Base-by-base conservation (phyloP, 306 rosid species). In the Casuarina equisetifolia region DNA sequence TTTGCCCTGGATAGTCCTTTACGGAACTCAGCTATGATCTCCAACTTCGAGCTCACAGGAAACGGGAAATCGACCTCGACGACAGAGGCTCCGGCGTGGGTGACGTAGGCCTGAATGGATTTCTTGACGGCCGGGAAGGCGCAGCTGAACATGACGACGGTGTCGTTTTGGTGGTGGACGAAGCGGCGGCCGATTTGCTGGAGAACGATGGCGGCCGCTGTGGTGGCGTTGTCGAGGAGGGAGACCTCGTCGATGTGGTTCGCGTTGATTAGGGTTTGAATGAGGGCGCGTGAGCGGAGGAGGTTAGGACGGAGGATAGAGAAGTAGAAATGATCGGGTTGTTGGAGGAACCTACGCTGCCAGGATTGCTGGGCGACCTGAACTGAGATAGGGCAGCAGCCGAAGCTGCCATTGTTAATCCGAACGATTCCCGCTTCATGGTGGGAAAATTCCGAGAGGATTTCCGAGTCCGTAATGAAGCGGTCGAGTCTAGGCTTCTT, bases 391-490 rank as follows among this genome's bases (percentile, higher is more conserved):
- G 94, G 93, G 76, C 94, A 90, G 76, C 89, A 77, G 3, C 94
- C 91, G 76, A 90, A 87, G 79, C 89, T 90, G 53, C 94, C 94
- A 82, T 87, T 90, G 84, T 87, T 85, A 86, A 90, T 76, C 17
- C 90, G 74, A 5, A 90, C 90, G 39, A 87, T 72, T 35, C 72
- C 74, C 0, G 19, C 74, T 35, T 82, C 75, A 75, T 90, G 94
- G 86, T 90, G 91, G 19, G 88, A 78, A 81, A 90, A 90, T 70
- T 90, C 90, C 0, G 80, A 35, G 2, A n/a, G 81, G 70, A 85
- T 58, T 32, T 82, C 80, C 59, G 78, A 9, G 19, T 80, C 82
- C 10, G 88, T 69, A 49, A 85, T 78, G 70, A 53, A 19, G 44
- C 40, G 63, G 12, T 66, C 16, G 15, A 79, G 69, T 44, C 54